Base-by-base conservation (phyloP, 441 rosid genomes). In the Syzygium syzygioides region DNA sequence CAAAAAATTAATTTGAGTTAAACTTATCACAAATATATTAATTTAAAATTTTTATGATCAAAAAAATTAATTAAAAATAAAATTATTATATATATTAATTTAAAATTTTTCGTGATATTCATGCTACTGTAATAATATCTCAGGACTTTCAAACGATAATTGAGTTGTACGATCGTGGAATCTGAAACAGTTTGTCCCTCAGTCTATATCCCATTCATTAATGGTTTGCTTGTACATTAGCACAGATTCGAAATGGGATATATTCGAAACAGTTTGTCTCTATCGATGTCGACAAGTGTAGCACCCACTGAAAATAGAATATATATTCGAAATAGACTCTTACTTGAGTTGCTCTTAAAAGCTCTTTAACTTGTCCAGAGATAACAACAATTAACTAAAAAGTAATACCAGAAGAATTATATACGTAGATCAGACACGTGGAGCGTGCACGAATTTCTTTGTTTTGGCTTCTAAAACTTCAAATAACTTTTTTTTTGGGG, bases 81-180 rank as follows among this genome's bases (percentile, higher is more conserved):
- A 14, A 59, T 26, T 59, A 14, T 59, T 3, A 37, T 37, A 37
- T 37, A 37, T 37, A 37, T 37, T 37, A 37, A 37, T 37, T 37
- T 37, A 37, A 37, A 37, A 37, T 37, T 37, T 37, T 37, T 37
- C 41, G 41, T 37, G 41, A 37, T 4, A 4, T 59, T 1, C 13
- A 23, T 1, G 1, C 13, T 25, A 10, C 6, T 25, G 1, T 57
- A 14, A 0, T 25, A 57, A 0, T 4, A 57, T 25, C 62, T 57
- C 62, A 4, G 23, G 6, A 57, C 12, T 2, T 0, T 57, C 62
- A 59, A 26, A 26, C 30, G 11, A 57, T 57, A 57, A 57, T 57
- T 4, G 60, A 56, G 60, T 56, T 56, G 28, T 9, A 23, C 14
- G 28, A 12, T 10, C 25, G 12, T 56, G 25, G 60, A 4, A 23